Base-by-base conservation (phyloP, 768 basidiomycete genomes). In the Cantharellus anzutake region DNA sequence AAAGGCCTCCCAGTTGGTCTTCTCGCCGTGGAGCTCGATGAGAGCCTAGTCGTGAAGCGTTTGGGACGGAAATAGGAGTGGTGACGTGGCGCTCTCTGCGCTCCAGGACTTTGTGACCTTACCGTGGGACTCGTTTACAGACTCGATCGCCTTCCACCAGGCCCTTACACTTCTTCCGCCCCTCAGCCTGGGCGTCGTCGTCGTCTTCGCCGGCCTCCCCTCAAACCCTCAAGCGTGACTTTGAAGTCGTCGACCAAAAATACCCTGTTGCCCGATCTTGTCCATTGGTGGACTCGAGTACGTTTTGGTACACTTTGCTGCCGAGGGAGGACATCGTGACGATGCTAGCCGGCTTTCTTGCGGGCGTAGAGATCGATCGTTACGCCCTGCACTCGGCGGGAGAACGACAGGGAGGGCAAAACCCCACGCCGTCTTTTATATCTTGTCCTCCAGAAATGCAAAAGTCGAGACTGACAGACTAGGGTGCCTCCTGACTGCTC, bases 251-350 rank as follows among this genome's bases (percentile, higher is more conserved):
- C 56, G n/a, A 56, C 51, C 57, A 51, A 39, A 34, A 52, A 58
- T 41, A 14, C 59, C 20, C 57, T n/a, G n/a, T n/a, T n/a, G n/a
- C n/a, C n/a, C n/a, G n/a, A n/a, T n/a, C n/a, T n/a, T n/a, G n/a
- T n/a, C n/a, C n/a, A n/a, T n/a, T n/a, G n/a, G 59, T 20, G 40
- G 3, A 2, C 60, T 48, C 35, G 63, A 61, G 2, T 40, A 20
- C 35, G 56, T n/a, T 58, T 55, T 29, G 60, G 64, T 65, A n/a
- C n/a, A n/a, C n/a, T n/a, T n/a, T 64, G 62, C 67, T 65, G 4
- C 60, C 41, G 50, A 67, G n/a, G 64, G 61, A 63, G 16, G 57
- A 64, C 60, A 29, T 67, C 51, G 3, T 34, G 3, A 44, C 56
- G 57, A 59, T 5, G 60, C 39, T 3, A 41, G 41, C 60, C n/a